A percentile compares a stretch with the other conserved stretches of the same genome.
phyloP scores from a whole-genome alignment of 2,329 filamentous ascomycete species.

The Claviceps fusiformis region DNA sequence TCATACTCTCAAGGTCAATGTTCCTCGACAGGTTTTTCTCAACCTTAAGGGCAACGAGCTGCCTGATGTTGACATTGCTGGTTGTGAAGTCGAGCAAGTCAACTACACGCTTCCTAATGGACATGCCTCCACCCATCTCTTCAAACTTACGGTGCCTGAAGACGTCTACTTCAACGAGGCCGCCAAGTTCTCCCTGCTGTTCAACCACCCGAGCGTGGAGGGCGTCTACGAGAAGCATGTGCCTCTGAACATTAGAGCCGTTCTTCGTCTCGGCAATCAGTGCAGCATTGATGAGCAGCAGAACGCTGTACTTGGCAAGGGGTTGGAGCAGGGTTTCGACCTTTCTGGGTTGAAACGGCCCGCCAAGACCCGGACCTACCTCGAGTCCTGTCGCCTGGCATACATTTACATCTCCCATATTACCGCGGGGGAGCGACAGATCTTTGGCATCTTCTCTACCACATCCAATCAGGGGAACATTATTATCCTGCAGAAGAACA shows the following conservation, averaged over 20 bases:
- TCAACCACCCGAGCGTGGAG: slow-evolving; percentile 89
- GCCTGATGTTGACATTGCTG: slow-evolving; percentile 75
- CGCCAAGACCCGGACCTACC: slow-evolving; percentile 53
- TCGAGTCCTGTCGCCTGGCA: slow-evolving; percentile 58
- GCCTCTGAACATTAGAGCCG: slow-evolving; percentile 70
- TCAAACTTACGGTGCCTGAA: slow-evolving; percentile 84
- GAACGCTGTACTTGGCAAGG: slow-evolving; percentile 79
- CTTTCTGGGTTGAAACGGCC: slow-evolving; percentile 60
- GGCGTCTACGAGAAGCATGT: slow-evolving; percentile 95
- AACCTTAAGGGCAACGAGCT: slow-evolving; percentile 81
- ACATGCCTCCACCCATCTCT: slow-evolving; percentile 83
- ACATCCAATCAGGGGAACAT: slow-evolving; percentile 68
- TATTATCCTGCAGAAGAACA: slow-evolving; percentile 71
- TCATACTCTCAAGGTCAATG: slow-evolving; percentile 75
- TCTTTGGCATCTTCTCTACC: slow-evolving; percentile 89
- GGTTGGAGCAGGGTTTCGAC: slow-evolving; percentile 88
- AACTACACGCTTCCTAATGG: slow-evolving; percentile 90
- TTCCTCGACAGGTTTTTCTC: slow-evolving; percentile 78
- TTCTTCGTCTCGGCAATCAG: slow-evolving; percentile 77
- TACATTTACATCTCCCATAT: slow-evolving; percentile 94
- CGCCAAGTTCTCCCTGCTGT: slow-evolving; percentile 67
- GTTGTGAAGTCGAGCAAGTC: slow-evolving; percentile 83
- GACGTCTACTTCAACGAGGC: slow-evolving; percentile 74
- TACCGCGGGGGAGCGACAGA: slow-evolving; percentile 74
- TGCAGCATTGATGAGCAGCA: slow-evolving; percentile 91